Percentiles rank a stretch among this genome's conserved stretches.
phyloP scores from a whole-genome alignment of 176 grass and related monocot species.

The Oryza nivara region DNA sequence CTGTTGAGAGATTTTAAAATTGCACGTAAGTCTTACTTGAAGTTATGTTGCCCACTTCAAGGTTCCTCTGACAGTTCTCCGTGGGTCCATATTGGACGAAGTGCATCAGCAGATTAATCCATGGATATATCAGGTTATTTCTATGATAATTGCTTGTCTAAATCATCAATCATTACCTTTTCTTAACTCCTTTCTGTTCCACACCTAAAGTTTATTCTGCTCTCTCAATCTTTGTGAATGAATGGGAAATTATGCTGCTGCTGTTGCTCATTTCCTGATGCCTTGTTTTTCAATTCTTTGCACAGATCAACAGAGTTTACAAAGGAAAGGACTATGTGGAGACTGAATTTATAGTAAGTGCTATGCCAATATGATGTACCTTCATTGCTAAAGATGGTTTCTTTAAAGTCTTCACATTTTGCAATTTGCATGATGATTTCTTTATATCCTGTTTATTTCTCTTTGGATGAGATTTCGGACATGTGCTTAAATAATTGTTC shows the following conservation, averaged over 20 bases:
- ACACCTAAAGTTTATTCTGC: slow-evolving; percentile 8
- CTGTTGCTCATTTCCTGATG: slow-evolving; percentile 11
- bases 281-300: slow-evolving; percentile 23
- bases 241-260: slow-evolving; percentile 2
- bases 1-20: slow-evolving; percentile 2
- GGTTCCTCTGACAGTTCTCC: slow-evolving; percentile 66
- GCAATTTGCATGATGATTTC: slow-evolving; percentile 27
- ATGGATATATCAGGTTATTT: slow-evolving; percentile 94
- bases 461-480: slow-evolving; percentile 27
- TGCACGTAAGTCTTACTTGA: slow-evolving; percentile 10
- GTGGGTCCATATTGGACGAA: slow-evolving; percentile 91
- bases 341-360: slow-evolving; percentile 87
- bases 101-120: slow-evolving; percentile 89
- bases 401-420: slow-evolving; percentile 16
- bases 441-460: slow-evolving; percentile 6
- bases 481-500: slow-evolving; percentile 32
- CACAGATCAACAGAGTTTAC: slow-evolving; percentile 82
- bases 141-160: slow-evolving; percentile 24
- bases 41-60: slow-evolving; percentile 42
- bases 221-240: slow-evolving; percentile 4
- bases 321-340: slow-evolving; percentile 86
- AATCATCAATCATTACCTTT: slow-evolving; percentile 3
- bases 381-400: slow-evolving; percentile 29
- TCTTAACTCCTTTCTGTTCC: slow-evolving; percentile 9
- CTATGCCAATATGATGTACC: slow-evolving; percentile 18